These are phyloP conservation scores for Puccinia horiana DNA, from an alignment of 1,284 basidiomycete genomes.

Conservation along the genomic window DNA sequence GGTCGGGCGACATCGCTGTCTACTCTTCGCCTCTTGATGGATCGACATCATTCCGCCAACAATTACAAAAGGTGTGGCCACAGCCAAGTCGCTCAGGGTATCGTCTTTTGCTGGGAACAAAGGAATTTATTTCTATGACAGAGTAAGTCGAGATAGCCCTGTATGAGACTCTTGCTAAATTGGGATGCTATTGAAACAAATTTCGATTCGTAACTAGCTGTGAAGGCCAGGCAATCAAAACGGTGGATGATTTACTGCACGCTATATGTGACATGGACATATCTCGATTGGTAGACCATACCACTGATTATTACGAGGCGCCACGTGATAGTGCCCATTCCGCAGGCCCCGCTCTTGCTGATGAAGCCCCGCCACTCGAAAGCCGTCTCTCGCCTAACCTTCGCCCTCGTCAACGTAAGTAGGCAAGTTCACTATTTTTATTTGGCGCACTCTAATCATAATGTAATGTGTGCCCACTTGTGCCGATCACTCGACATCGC, in stretches of 20 bases:
- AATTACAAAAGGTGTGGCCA: conserved; percentile 20
- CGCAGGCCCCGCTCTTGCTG: neutral
- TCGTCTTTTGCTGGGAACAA: neutral
- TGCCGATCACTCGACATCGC: neutral
- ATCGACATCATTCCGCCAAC: neutral
- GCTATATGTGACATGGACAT: conserved; percentile 4
- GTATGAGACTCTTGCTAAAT: neutral
- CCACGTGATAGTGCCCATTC: neutral
- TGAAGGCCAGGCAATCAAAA: neutral
- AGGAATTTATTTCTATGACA: neutral
- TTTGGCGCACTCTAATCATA: neutral
- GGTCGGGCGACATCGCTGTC: neutral
- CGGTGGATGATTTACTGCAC: conserved; percentile 23
- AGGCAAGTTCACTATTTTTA: neutral
- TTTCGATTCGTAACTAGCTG: neutral
- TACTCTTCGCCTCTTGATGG: conserved; percentile 7
- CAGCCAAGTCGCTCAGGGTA: neutral
- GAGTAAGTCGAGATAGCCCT: neutral
- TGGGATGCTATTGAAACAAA: neutral
- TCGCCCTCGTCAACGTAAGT: too few relatives aligned
- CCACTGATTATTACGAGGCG: neutral
- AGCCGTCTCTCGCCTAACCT: too few relatives aligned
- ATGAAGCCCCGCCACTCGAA: neutral
- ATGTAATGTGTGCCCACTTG: neutral
- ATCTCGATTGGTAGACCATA: neutral